Evolutionary conservation across 768 basidiomycete species (phyloP), one percentile per base, ranked within the genome.

Genomic region (Butyriboletus loyo): DNA sequence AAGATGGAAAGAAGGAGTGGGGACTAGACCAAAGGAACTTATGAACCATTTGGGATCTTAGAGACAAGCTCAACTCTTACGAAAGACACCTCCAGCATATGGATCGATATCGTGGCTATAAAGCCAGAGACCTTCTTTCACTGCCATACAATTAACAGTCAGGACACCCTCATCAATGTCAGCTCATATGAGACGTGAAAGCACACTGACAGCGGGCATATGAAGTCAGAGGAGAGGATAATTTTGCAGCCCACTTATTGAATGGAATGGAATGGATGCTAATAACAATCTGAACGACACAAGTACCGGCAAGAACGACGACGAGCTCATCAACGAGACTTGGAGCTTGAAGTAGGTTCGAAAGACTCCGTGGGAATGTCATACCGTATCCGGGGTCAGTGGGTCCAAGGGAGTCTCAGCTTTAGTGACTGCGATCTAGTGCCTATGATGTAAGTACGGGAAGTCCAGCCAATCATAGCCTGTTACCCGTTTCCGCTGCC

Each of bases 51-150:
- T 22, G 10, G 49, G 22, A 28, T 36, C n/a, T 37, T 36, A 19
- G 30, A 36, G 45, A 32, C n/a, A 42, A 13, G 31, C 32, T 32
- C 35, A 11, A 11, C 8, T 57, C 88, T 54, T 71, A 95, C 86
- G 81, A 65, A 96, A 92, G 10, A 84, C 72, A 6, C 91, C 89
- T 36, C 92, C 94, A 51, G 86, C 80, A 60, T 97, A 98, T 28
- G 94, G 94, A 65, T 94, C 83, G 22, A 91, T 73, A n/a, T 82
- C 84, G 71, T 88, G 75, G 37, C 78, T 73, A 56, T 85, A 86
- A 15, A 98, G 79, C 71, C 86, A 92, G 5, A 96, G 77, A 17
- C 94, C 95, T 71, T 98, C 96, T 65, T 85, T 83, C 53, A 98
- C 96, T 98, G 56, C n/a, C n/a, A n/a, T 38, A 44, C 46, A 19